These are phyloP conservation scores for Plasmodium vivax DNA, from an alignment of 169 alveolate genomes.

Conservation along the genomic window DNA sequence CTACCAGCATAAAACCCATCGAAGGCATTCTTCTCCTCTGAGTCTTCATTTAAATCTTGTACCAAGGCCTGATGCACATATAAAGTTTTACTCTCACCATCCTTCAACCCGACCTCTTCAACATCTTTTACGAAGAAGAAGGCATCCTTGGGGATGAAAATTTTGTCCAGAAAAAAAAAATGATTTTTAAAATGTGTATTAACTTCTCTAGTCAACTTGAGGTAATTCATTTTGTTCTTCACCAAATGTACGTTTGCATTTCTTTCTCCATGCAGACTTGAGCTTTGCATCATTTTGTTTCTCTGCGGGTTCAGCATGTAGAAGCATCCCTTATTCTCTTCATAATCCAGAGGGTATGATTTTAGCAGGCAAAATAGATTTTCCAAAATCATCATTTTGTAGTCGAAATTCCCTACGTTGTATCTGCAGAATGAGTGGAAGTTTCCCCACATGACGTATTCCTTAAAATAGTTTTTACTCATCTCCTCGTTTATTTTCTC, in stretches of 20 bases:
- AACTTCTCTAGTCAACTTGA: slow-evolving; percentile 20
- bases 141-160: slow-evolving; percentile 75
- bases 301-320: slow-evolving; percentile 69
- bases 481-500: slow-evolving; percentile 39
- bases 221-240: slow-evolving; percentile 20
- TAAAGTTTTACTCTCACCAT: slow-evolving; percentile 5
- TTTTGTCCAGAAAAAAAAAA: slow-evolving; percentile 64
- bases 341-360: slow-evolving; percentile 72
- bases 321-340: slow-evolving; percentile 74
- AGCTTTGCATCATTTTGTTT: slow-evolving; percentile 44
- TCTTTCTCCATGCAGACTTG: not conserved
- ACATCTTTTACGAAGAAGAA: slow-evolving; percentile 61
- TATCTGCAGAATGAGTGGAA: slow-evolving; percentile 15
- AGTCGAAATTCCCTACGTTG: slow-evolving; percentile 18
- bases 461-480: slow-evolving; percentile 40
- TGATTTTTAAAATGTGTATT: slow-evolving; percentile 45
- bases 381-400: slow-evolving; percentile 46
- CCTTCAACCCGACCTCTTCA: slow-evolving; percentile 31
- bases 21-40: slow-evolving; percentile 26
- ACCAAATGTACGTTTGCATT: not conserved
- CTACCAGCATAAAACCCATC: slow-evolving; percentile 3
- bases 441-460: slow-evolving; percentile 35
- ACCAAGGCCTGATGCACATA: slow-evolving; percentile 62
- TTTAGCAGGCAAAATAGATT: slow-evolving; percentile 56
- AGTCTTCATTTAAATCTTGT: slow-evolving; percentile 60